Evolutionary conservation across 352 stramenopile species (phyloP), one percentile per base, ranked within the genome.

Genomic region (Phytophthora fragariae): DNA sequence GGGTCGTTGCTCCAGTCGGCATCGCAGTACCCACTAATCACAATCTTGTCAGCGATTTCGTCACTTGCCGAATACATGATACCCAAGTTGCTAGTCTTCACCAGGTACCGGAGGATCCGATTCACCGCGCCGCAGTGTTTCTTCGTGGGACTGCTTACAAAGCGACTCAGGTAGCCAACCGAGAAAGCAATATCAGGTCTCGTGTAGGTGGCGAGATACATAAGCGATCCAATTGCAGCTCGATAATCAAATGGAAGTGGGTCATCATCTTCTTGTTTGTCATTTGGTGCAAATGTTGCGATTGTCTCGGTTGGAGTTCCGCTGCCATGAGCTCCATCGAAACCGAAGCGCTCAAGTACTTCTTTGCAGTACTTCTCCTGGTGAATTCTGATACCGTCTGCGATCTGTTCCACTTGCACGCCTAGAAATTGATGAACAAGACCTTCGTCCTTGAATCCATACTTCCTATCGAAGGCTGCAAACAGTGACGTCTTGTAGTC

Each of bases 371-470:
- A 64, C 27, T 68, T 68, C 4, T 50, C 27, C 35, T 68, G 58
- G 31, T 67, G 59, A 1, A 64, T 57, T 0, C 44, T 11, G 10
- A 74, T 62, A 5, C 59, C 29, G 6, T 69, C 2, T 1, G n/a
- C 57, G 41, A 33, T 53, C 29, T 67, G 61, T 5, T 75, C 44
- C 14, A 75, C 50, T 60, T 70, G 56, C 2, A 71, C n/a, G 3
- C 56, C 68, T 2, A 66, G 57, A 21, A 67, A 66, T 12, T 57
- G 5, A 29, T 67, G 47, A 1, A 52, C 3, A 2, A 46, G 8
- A 2, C 61, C 62, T 8, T 56, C 64, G 46, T 77, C 64, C 37
- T 75, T 77, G 5, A 75, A 73, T 0, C 60, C 69, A 52, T 80
- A 76, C 11, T 72, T 57, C 6, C 37, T 24, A 5, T 70, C 27